Conservation (phyloP, 1,284 basidiomycete genomes). For the Dichomitus squalens region DNA sequence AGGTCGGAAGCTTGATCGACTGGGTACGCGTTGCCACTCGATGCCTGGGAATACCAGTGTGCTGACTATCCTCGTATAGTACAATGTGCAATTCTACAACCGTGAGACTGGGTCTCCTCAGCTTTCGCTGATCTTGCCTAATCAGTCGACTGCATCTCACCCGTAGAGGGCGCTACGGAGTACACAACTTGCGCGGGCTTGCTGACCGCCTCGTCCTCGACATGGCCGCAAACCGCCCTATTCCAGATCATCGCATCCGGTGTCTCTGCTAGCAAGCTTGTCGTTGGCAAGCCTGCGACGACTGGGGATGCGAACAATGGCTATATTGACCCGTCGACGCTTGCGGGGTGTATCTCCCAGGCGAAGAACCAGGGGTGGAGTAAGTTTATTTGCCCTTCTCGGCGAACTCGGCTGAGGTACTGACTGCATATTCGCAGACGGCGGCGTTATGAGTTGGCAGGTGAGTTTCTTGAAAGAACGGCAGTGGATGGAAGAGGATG, state of each 20-base stretch:
- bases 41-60: not conserved
- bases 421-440: conserved; percentile 37
- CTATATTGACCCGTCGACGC: conserved; percentile 51
- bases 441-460: conserved; percentile 46
- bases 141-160: not conserved
- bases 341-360: conserved; percentile 56
- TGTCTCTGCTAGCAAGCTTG: conserved; percentile 49
- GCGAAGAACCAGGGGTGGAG: conserved; percentile 62
- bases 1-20: conserved; percentile 52
- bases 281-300: conserved; percentile 67
- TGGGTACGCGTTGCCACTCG: conserved; percentile 33
- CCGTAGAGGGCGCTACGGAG: conserved; percentile 53
- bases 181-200: conserved; percentile 61
- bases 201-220: conserved; percentile 51
- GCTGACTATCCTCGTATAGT: conserved; percentile 30
- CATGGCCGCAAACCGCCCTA: conserved; percentile 52
- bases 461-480: conserved; percentile 9
- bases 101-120: conserved; percentile 41
- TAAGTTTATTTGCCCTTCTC: conserved; percentile 28
- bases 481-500: not conserved
- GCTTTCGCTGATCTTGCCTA: not conserved
- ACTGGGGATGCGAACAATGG: conserved; percentile 57
- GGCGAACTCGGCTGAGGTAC: not conserved
- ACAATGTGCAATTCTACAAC: conserved; percentile 61
- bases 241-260: conserved; percentile 66